Evolutionary conservation across 1,284 basidiomycete species (phyloP), one percentile per base, ranked within the genome.

Genomic region (Cystobasidium pallidum): DNA sequence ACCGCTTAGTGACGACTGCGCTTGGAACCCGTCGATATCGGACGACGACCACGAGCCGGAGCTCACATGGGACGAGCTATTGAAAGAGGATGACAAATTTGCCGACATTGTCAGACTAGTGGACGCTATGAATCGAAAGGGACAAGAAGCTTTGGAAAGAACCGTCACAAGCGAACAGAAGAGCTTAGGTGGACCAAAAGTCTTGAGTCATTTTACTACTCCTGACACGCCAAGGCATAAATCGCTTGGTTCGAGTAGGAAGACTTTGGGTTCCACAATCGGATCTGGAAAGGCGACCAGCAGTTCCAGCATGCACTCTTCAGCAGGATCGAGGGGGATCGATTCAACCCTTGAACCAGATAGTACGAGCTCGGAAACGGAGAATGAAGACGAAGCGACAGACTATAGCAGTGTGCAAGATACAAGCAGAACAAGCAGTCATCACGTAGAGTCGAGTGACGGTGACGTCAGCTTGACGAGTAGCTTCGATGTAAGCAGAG

Each of bases 51-150:
- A 72, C 7, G 70, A 65, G 26, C 73, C 72, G 0, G 73, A 76
- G 21, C 43, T 52, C 62, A 66, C 65, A 10, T 76, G 77, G 75
- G 77, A 78, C n/a, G 74, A 75, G 24, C 24, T 79, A 1, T 65
- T 79, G 21, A 61, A 68, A 13, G 34, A 64, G 1, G 78, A 79
- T 39, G 26, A 43, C 30, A 47, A 55, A 7, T 79, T 78, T 41
- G 73, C 75, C 0, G 73, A 75, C 1, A 43, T 76, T 2, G 74
- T 75, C 19, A 57, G 47, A 15, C 26, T 71, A 7, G 43, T 79
- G 28, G 78, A 79, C 36, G 21, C 26, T 2, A 57, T 79, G 30
- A 63, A 78, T 17, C 30, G 57, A 28, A 59, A 73, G 3, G 78
- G 73, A 0, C 70, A 67, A 57, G 65, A 73, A 17, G 78, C 78